phyloP scores from a whole-genome alignment of 1,139 yeast species.

The Kodamaea anthophila region DNA sequence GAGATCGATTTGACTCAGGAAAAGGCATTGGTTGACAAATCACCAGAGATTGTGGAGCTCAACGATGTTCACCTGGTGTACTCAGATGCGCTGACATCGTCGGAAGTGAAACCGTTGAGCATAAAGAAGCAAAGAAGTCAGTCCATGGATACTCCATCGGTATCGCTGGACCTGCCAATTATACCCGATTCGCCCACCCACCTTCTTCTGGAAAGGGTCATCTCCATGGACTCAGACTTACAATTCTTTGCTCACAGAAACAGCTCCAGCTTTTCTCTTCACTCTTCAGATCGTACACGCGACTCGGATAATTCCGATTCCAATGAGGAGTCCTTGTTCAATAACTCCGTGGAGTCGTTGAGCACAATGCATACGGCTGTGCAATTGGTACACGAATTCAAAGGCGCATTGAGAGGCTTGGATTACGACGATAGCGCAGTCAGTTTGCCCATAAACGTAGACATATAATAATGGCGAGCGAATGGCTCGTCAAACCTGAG shows the following conservation, averaged over 20 bases:
- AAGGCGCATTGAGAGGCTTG: slow-evolving; percentile 5
- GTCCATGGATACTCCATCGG: neutral
- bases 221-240: slow-evolving; percentile 2
- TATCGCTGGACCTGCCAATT: slow-evolving; percentile 2
- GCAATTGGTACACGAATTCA: slow-evolving; percentile 3
- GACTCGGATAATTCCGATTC: slow-evolving; percentile 1
- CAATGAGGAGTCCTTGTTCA: slow-evolving; percentile 9
- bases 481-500: no score
- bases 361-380: slow-evolving; percentile 14
- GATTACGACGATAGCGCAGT: slow-evolving; percentile 4
- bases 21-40: no score
- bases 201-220: neutral
- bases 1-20: no score
- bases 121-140: slow-evolving; percentile 3
- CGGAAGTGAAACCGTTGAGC: slow-evolving; percentile 8
- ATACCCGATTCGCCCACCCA: slow-evolving; percentile 3
- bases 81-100: neutral
- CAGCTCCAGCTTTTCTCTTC: slow-evolving; percentile 13
- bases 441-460: no score
- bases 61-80: neutral
- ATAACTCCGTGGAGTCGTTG: slow-evolving; percentile 18
- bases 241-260: slow-evolving; percentile 7
- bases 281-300: slow-evolving; percentile 6
- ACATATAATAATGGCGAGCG: neutral
- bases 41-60: neutral